Conservation (phyloP, 345 rosid species). For the Syzygium aqueum region DNA sequence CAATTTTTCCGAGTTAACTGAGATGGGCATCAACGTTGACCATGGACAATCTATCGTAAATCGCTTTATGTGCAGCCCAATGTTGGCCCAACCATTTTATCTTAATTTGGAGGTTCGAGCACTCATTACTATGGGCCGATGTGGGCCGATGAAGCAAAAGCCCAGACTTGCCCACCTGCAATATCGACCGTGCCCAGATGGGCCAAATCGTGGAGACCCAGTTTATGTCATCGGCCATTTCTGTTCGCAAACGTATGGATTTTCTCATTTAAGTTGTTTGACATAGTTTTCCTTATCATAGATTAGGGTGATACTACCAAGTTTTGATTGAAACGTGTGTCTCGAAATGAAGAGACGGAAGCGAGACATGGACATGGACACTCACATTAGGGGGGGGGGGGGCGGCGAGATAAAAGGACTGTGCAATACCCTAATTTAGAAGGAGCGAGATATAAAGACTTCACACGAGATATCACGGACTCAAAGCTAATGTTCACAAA, state of each 20-base stretch:
- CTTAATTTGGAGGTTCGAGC: neutral
- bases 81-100: neutral
- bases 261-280: too few species aligned
- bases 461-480: neutral
- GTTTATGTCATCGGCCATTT: too few species aligned
- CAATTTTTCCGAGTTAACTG: too few species aligned
- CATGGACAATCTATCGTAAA: too few species aligned
- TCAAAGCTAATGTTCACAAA: neutral
- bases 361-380: neutral
- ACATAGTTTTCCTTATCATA: too few species aligned
- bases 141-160: neutral
- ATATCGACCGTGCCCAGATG: neutral
- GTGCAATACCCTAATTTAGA: neutral
- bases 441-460: neutral
- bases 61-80: neutral
- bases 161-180: accelerated
- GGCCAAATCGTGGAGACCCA: neutral
- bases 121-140: neutral
- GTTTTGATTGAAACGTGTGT: neutral
- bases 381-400: neutral
- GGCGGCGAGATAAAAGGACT: neutral
- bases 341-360: neutral
- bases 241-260: too few species aligned
- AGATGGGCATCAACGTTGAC: too few species aligned
- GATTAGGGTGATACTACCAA: too few species aligned